These are phyloP conservation scores for Nitzschia sp. DNA, from an alignment of 108 stramenopile species.

Conservation along the genomic window DNA sequence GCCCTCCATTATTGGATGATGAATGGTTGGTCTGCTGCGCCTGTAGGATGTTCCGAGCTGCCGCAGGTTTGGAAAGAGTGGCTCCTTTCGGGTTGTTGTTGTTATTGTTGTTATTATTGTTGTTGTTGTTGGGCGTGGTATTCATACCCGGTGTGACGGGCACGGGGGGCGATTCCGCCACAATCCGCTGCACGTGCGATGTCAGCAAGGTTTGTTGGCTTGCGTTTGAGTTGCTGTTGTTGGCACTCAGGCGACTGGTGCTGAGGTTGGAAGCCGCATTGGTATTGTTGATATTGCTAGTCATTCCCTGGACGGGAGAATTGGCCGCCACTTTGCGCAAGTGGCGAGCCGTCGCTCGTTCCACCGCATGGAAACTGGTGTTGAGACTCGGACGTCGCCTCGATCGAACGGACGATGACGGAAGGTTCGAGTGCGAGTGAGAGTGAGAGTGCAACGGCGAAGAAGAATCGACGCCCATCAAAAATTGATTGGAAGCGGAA, in stretches of 20 bases:
- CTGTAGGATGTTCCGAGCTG: constrained; percentile 8
- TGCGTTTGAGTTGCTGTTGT: constrained; percentile 3
- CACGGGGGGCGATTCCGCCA: constrained; percentile 37
- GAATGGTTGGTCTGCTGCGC: not conserved
- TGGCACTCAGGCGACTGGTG: not conserved
- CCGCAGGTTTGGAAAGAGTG: constrained; percentile 5
- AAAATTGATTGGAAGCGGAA: constrained; percentile 19
- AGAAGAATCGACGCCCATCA: constrained; percentile 3
- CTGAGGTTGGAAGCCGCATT: not conserved
- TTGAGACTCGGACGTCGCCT: constrained; percentile 13
- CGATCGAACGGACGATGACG: constrained; percentile 23
- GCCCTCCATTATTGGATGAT: not conserved
- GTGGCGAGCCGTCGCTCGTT: constrained; percentile 41
- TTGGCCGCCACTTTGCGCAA: constrained; percentile 42
- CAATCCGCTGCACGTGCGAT: constrained; percentile 22
- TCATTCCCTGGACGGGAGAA: constrained; percentile 11
- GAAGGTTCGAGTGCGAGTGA: constrained; percentile 9
- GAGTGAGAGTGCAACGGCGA: not conserved
- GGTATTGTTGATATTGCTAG: not conserved
- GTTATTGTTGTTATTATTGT: not conserved
- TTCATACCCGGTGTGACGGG: constrained; percentile 15
- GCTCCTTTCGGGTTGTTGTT: not conserved
- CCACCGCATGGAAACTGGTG: constrained; percentile 34
- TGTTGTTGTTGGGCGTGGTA: not conserved
- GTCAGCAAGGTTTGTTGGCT: constrained; percentile 9